Percentiles rank a stretch among this genome's conserved stretches.
Conservation (phyloP, 208 protist species). For the Trypanosoma cruzi region DNA sequence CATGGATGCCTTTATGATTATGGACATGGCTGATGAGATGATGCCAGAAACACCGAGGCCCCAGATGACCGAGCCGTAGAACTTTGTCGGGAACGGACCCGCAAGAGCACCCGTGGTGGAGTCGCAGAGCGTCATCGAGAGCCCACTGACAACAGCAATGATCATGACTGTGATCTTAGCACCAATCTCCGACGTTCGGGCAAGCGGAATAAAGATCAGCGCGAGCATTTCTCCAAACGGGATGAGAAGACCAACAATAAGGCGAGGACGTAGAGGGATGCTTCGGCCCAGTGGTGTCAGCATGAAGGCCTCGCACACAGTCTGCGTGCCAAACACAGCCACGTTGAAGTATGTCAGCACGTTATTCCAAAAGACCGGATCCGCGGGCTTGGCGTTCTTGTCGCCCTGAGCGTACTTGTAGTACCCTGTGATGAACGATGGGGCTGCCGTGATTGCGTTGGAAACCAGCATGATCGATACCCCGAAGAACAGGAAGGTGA, state of each 20-base stretch:
- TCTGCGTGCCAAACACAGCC: conserved; percentile 60
- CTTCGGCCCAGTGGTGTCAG: conserved; percentile 44
- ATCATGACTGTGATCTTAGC: conserved; percentile 77
- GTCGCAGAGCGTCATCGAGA: conserved; percentile 78
- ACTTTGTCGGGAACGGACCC: conserved; percentile 77
- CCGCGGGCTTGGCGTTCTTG: conserved; percentile 39
- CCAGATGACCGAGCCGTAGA: conserved; percentile 72
- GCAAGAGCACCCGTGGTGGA: conserved; percentile 83
- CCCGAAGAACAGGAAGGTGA: neutral
- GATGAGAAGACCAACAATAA: conserved; percentile 58
- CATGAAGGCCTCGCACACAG: conserved; percentile 52
- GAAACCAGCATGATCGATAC: conserved; percentile 52
- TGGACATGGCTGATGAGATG: conserved; percentile 66
- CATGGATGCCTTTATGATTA: conserved; percentile 79
- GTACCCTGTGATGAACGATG: conserved; percentile 73
- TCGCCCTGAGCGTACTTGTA: conserved; percentile 69
- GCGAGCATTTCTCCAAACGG: conserved; percentile 59
- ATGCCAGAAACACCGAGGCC: conserved; percentile 64
- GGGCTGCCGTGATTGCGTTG: conserved; percentile 84
- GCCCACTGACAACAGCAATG: conserved; percentile 50
- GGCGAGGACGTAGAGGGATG: conserved; percentile 51
- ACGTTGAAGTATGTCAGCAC: conserved; percentile 84
- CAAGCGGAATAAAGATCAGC: conserved; percentile 54
- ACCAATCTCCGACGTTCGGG: conserved; percentile 37
- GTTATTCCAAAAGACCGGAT: conserved; percentile 68